These are phyloP conservation scores for Cryptosporidium meleagridis DNA, from an alignment of 169 alveolate genomes.

Conservation along the genomic window DNA sequence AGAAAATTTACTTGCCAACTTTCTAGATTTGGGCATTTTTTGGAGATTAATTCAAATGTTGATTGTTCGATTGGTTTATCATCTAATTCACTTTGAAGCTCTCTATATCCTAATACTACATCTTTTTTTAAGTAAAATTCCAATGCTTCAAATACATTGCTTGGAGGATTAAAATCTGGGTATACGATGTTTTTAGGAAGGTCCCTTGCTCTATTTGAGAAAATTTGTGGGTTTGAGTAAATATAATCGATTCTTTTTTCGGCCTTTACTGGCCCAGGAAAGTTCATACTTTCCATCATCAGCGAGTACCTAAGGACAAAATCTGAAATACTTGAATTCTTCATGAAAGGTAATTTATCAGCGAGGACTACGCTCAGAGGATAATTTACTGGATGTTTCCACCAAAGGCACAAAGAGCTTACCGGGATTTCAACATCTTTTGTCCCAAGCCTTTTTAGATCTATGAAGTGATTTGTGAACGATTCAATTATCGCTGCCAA, in stretches of 20 bases:
- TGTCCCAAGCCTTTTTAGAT: neutral
- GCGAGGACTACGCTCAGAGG: constrained; percentile 17
- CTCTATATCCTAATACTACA: neutral
- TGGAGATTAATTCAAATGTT: neutral
- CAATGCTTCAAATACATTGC: constrained; percentile 29
- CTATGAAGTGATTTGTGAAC: constrained; percentile 22
- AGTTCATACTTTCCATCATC: constrained; percentile 46
- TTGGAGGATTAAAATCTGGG: constrained; percentile 57
- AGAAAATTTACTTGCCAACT: constrained; percentile 36
- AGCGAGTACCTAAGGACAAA: constrained; percentile 22
- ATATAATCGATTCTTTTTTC: constrained; percentile 54
- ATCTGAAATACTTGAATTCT: constrained; percentile 11
- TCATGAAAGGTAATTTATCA: constrained; percentile 46
- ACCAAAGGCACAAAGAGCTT: constrained; percentile 41
- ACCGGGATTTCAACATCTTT: constrained; percentile 21
- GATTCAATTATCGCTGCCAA: constrained; percentile 51
- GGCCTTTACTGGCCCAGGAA: constrained; percentile 38
- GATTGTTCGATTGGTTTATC: neutral
- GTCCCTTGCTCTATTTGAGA: constrained; percentile 52
- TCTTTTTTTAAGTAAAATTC: constrained; percentile 30
- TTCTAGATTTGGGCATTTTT: constrained; percentile 20
- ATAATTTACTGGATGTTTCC: constrained; percentile 52
- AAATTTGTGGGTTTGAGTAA: constrained; percentile 35
- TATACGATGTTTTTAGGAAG: constrained; percentile 27
- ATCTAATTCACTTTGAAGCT: neutral